Conservation (phyloP, 345 rosid species). For the Eucalyptus tenuipes region DNA sequence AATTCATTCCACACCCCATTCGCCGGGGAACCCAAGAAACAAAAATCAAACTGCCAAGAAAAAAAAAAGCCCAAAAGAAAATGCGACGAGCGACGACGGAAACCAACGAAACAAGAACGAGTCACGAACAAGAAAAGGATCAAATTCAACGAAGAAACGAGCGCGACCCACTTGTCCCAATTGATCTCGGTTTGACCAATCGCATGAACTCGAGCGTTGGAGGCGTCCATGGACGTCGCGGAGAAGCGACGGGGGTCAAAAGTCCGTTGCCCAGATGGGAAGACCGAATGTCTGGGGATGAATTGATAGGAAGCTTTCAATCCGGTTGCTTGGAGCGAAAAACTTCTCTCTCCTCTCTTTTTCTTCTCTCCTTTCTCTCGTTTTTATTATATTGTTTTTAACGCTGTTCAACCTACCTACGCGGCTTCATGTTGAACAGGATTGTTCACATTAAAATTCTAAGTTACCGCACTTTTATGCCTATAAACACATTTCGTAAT, state of each 20-base stretch:
- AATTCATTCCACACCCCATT: neutral
- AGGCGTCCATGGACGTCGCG: neutral
- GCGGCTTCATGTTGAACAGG: neutral
- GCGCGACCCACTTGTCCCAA: conserved; percentile 79
- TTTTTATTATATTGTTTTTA: neutral
- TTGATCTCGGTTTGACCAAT: conserved; percentile 84
- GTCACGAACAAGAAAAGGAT: neutral
- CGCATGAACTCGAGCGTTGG: conserved; percentile 48
- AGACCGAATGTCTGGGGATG: neutral
- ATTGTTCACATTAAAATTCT: neutral
- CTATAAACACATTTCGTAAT: neutral
- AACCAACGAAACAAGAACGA: neutral
- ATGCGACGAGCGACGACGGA: neutral
- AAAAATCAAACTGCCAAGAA: neutral
- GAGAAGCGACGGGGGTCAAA: neutral
- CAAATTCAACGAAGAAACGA: neutral
- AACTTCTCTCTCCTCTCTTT: neutral
- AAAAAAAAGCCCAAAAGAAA: neutral
- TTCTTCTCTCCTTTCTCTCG: neutral
- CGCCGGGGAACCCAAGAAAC: neutral
- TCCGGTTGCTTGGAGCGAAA: neutral
- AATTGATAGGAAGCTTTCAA: neutral
- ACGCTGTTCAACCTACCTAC: neutral
- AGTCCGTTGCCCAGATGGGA: neutral
- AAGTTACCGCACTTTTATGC: neutral